Percentiles rank a stretch among this genome's conserved stretches.
Evolutionary conservation across 106 monocot genomes (phyloP).

Genomic region (Platanthera zijinensis): DNA sequence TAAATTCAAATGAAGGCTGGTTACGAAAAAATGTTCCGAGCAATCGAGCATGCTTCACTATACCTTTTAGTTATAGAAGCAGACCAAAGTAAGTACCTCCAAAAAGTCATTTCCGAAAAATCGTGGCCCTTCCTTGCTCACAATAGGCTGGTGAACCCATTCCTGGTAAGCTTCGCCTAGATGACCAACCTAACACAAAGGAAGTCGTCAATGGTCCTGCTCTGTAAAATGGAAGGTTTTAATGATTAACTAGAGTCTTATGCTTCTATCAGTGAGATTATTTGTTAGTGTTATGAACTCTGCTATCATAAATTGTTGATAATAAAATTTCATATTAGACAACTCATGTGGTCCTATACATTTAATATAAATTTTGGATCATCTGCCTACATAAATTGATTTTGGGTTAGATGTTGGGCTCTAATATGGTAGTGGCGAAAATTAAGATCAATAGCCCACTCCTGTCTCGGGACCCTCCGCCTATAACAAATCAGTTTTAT

Average conservation of each 20-base stretch:
- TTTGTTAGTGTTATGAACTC: background rate
- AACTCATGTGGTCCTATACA: no score
- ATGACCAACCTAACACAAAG: slow-evolving; percentile 58
- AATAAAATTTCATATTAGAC: no score
- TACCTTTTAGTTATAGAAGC: background rate
- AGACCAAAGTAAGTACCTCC: slow-evolving; percentile 25
- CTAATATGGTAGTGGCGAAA: no score
- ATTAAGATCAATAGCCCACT: no score
- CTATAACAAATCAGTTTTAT: no score
- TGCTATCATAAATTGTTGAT: background rate
- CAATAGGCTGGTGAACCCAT: slow-evolving; percentile 82
- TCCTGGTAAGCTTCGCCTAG: slow-evolving; percentile 71
- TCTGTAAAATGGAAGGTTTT: background rate
- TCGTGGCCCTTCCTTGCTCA: slow-evolving; percentile 77
- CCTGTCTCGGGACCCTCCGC: no score
- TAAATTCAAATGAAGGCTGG: background rate
- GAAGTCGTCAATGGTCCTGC: background rate
- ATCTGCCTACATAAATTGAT: no score
- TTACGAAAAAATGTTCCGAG: background rate
- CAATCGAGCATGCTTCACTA: background rate
- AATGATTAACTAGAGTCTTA: background rate
- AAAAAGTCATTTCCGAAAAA: slow-evolving; percentile 45
- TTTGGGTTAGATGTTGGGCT: no score
- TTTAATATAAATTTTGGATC: no score
- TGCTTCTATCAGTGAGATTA: background rate